A percentile compares a stretch with the other conserved stretches of the same genome.
Conservation (phyloP, 163 green algal species). For the Chlamydomonas reinhardtii region DNA sequence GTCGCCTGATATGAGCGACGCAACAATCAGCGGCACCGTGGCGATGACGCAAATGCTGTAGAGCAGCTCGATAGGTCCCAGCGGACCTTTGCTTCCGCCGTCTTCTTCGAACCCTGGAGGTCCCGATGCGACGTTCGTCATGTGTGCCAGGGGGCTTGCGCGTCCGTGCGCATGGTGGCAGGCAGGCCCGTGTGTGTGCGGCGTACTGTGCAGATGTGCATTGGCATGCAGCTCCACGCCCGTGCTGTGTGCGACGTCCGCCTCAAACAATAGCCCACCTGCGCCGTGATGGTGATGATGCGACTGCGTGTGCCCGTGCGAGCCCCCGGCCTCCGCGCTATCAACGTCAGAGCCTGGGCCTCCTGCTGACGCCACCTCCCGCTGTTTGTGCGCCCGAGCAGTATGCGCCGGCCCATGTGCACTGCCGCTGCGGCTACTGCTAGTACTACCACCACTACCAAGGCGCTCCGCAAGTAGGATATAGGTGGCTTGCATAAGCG, state of each 20-base stretch:
- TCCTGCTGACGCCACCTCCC: too few species aligned
- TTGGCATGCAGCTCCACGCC: slow-evolving; percentile 27
- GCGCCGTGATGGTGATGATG: too few species aligned
- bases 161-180: neutral
- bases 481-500: slow-evolving; percentile 68
- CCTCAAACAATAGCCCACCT: neutral
- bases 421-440: neutral
- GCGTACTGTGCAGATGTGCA: neutral
- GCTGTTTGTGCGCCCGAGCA: too few species aligned
- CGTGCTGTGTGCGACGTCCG: slow-evolving; percentile 12
- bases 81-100: neutral
- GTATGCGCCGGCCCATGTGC: too few species aligned
- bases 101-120: neutral
- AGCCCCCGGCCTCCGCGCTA: neutral
- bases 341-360: too few species aligned
- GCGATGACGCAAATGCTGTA: slow-evolving; percentile 59
- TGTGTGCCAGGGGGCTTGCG: neutral
- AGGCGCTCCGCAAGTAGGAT: slow-evolving; percentile 65
- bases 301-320: neutral
- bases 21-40: slow-evolving; percentile 43
- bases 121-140: neutral
- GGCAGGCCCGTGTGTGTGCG: neutral
- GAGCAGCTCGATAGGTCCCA: slow-evolving; percentile 58
- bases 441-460: too few species aligned
- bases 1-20: slow-evolving; percentile 55